Base-by-base conservation (phyloP, 257 asterid species). In the Solanum appendiculatum region DNA sequence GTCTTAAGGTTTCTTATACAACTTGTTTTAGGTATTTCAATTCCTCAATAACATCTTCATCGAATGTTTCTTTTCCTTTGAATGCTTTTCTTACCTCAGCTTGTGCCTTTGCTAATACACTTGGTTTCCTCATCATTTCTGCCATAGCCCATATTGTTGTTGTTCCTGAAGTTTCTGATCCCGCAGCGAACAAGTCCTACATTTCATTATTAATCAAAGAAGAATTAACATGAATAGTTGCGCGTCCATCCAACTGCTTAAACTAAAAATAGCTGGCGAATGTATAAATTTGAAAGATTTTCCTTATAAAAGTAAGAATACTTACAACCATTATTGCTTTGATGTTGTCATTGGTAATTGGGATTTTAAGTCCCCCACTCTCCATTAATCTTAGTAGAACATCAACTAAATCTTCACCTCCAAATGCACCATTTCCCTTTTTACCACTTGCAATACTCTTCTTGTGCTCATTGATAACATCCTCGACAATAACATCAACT, bases 241-340 rank as follows among this genome's bases (percentile, higher is more conserved):
- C 14, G 14, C 46, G 46, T 42, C 46, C 46, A 42, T 42, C 5
- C 1, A 42, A 10, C 46, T 3, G 46, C 46, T 42, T 42, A 42
- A 42, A 42, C 46, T 42, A 42, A 42, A 42, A 46, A 46, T 46
- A 46, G 56, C 56, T 14, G 20, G 20, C 0, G 56, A 46, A 46
- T 14, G 20, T 46, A 51, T 51, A 51, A 51, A 51, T 46, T 46
- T 46, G 56, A 46, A 33, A 44, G 0, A 0, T 13, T 46, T 46
- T 46, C 54, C 20, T 18, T 48, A 48, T 48, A 15, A 48, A 5
- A 15, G 8, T 51, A 16, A 16, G 51, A 36, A 37, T 6, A 81
- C 88, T 80, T 66, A 82, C 83, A 16, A 78, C 9, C 2, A 87
- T 81, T 64, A 87, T 29, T 44, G 86, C 89, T 87, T 87, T 87